phyloP scores from a whole-genome alignment of 768 basidiomycete species.

The Butyriboletus loyo region DNA sequence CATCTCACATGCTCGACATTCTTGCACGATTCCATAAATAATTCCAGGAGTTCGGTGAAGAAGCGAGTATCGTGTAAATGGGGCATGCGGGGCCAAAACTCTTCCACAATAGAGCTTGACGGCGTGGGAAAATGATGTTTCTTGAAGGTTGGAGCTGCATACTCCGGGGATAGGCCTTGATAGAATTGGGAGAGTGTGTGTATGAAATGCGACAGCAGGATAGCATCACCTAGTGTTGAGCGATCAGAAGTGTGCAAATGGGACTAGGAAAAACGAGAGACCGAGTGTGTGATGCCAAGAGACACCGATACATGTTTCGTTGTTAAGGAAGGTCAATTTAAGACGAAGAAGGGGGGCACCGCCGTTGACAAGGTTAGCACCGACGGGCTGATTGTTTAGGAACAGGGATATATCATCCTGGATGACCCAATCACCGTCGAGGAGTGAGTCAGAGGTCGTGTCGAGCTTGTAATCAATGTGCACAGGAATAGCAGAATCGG shows the following conservation, averaged over 20 bases:
- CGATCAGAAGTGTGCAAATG: not conserved
- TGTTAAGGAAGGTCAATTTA: constrained; percentile 25
- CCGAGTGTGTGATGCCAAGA: constrained; percentile 36
- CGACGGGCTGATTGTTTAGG: constrained; percentile 14
- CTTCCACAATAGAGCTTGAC: constrained; percentile 3
- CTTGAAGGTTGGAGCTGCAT: constrained; percentile 21
- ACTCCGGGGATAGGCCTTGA: constrained; percentile 14
- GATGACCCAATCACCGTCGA: constrained; percentile 27
- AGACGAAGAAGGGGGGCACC: constrained; percentile 22
- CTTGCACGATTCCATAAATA: constrained; percentile 11
- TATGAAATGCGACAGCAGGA: constrained; percentile 29
- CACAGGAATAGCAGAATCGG: constrained; percentile 16
- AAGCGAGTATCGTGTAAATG: constrained; percentile 22
- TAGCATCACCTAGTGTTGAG: constrained; percentile 27
- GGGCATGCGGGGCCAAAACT: constrained; percentile 21
- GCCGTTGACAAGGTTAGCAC: constrained; percentile 16
- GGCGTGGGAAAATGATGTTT: constrained; percentile 25
- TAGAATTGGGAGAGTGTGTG: constrained; percentile 29
- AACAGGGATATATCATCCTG: constrained; percentile 22
- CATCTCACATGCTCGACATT: constrained; percentile 16
- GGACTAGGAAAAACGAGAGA: constrained; percentile 1
- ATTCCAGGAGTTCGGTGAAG: constrained; percentile 16
- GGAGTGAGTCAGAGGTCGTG: constrained; percentile 4
- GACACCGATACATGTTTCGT: constrained; percentile 31
- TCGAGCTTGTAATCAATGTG: constrained; percentile 10